Conservation (phyloP, 805 yeast species). For the Schwanniomyces yamadae region DNA sequence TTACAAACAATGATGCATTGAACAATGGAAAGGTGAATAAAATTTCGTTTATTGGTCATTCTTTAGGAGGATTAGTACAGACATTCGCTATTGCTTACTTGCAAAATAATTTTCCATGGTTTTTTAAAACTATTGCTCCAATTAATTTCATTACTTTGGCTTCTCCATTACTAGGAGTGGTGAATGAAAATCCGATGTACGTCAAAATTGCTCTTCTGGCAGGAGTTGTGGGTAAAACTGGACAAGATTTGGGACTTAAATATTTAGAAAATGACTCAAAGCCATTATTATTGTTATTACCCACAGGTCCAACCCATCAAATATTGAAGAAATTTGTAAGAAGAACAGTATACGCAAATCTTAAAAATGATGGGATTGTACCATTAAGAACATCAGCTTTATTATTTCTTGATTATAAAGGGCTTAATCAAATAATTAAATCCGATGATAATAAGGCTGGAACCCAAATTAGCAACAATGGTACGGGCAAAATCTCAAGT, state of each 20-base stretch:
- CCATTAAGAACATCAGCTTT: slow-evolving; percentile 89
- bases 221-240: slow-evolving; percentile 91
- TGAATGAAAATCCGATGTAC: slow-evolving; percentile 83
- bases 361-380: slow-evolving; percentile 91
- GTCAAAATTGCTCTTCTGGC: slow-evolving; percentile 80
- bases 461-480: slow-evolving; percentile 12
- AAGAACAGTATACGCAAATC: slow-evolving; percentile 86
- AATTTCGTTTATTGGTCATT: slow-evolving; percentile 89
- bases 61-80: slow-evolving; percentile 90
- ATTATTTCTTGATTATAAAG: slow-evolving; percentile 82
- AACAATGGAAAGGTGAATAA: slow-evolving; percentile 44
- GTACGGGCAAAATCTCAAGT: slow-evolving; percentile 18
- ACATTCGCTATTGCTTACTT: slow-evolving; percentile 87
- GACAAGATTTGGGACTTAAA: slow-evolving; percentile 80
- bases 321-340: slow-evolving; percentile 62
- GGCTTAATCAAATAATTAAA: slow-evolving; percentile 30
- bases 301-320: slow-evolving; percentile 69
- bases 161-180: slow-evolving; percentile 83
- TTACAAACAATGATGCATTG: slow-evolving; percentile 40
- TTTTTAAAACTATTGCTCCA: slow-evolving; percentile 67
- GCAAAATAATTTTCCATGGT: slow-evolving; percentile 62
- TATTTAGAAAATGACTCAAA: slow-evolving; percentile 40
- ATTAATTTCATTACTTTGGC: slow-evolving; percentile 81
- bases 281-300: slow-evolving; percentile 74
- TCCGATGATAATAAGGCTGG: slow-evolving; percentile 13